Conservation (phyloP, 1,284 basidiomycete genomes). For the Cystobasidium slooffiae region DNA sequence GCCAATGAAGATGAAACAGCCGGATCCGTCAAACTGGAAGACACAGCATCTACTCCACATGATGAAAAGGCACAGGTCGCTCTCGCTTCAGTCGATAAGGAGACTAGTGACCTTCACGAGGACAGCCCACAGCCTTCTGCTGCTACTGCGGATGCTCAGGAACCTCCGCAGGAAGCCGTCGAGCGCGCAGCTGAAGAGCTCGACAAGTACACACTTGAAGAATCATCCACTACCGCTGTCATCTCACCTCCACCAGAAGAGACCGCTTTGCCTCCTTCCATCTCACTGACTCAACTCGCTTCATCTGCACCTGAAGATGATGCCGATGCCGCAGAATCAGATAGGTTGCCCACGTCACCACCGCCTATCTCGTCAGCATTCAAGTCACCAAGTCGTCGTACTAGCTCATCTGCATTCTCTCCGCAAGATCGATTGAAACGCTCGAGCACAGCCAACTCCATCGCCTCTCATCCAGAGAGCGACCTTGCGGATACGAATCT, state of each 20-base stretch:
- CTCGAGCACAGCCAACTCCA: constrained; percentile 33
- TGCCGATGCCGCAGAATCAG: not conserved
- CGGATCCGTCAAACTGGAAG: constrained; percentile 2
- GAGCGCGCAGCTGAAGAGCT: constrained; percentile 26
- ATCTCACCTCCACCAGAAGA: constrained; percentile 1
- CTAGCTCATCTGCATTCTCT: not conserved
- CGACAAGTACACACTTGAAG: constrained; percentile 28
- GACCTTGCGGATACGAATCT: constrained; percentile 41
- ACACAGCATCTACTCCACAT: constrained; percentile 3
- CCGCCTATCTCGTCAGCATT: constrained; percentile 8
- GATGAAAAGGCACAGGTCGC: not conserved
- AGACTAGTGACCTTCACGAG: not conserved
- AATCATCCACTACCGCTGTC: constrained; percentile 24
- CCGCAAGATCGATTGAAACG: constrained; percentile 18
- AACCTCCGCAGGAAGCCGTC: constrained; percentile 22
- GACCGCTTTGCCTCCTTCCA: not conserved
- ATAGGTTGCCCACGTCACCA: constrained; percentile 14
- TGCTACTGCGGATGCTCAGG: constrained; percentile 8
- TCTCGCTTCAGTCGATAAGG: not conserved
- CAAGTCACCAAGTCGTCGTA: constrained; percentile 4
- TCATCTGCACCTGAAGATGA: not conserved
- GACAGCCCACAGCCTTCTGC: constrained; percentile 15
- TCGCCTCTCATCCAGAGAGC: constrained; percentile 35
- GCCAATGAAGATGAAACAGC: constrained; percentile 27
- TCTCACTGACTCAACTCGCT: not conserved